Evolutionary conservation across 352 stramenopile genomes (phyloP).

Genomic region (Phytophthora sp.): DNA sequence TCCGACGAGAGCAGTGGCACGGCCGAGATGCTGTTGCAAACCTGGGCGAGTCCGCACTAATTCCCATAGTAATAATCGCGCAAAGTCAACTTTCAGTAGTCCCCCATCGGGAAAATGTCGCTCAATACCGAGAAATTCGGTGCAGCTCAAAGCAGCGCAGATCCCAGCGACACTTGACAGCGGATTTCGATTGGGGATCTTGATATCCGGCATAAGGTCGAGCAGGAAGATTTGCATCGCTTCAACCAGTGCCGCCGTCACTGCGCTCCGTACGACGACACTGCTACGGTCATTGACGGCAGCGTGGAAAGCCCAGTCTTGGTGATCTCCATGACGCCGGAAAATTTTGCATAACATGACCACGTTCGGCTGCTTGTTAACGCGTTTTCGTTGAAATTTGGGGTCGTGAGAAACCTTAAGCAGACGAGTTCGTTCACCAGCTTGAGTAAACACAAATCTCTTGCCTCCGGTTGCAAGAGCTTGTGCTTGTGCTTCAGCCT

Average conservation of each 20-base stretch:
- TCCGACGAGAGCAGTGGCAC: constrained; percentile 46
- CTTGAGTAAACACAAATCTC: constrained; percentile 28
- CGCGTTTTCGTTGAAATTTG: constrained; percentile 17
- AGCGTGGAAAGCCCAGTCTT: constrained; percentile 47
- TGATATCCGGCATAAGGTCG: constrained; percentile 74
- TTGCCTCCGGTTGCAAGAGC: constrained; percentile 33
- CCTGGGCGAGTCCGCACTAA: constrained; percentile 52
- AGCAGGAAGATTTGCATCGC: constrained; percentile 66
- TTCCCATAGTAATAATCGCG: constrained; percentile 52
- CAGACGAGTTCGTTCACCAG: constrained; percentile 31
- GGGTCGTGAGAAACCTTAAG: constrained; percentile 38
- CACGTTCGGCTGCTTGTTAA: constrained; percentile 42
- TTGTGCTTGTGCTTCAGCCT: constrained; percentile 36
- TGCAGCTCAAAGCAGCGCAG: constrained; percentile 61
- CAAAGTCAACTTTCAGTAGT: constrained; percentile 57
- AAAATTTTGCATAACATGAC: constrained; percentile 67
- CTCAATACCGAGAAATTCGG: constrained; percentile 68
- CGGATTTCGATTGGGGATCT: constrained; percentile 65
- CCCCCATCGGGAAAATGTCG: constrained; percentile 49
- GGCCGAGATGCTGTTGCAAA: constrained; percentile 39
- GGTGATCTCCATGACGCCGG: constrained; percentile 27
- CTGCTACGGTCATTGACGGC: constrained; percentile 35
- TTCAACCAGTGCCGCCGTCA: constrained; percentile 52
- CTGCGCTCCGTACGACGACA: constrained; percentile 47
- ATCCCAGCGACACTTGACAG: constrained; percentile 67